Evolutionary conservation across 1,284 basidiomycete genomes (phyloP), one percentile per base, ranked within the genome.

Genomic region (Ceratobasidium sp.): DNA sequence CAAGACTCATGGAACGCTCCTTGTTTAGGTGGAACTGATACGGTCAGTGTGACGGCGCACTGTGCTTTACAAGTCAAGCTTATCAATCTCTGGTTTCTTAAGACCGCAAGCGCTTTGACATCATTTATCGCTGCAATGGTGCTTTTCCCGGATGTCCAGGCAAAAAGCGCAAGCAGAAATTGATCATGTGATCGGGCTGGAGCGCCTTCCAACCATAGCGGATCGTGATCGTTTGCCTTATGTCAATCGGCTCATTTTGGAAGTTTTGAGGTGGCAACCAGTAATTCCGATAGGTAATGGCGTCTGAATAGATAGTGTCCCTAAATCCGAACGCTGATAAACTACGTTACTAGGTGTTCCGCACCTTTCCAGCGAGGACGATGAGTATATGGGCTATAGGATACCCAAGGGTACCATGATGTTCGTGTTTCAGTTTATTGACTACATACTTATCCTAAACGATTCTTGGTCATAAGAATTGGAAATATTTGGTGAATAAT

Each of bases 181-280:
- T 23, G 77, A 78, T 62, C 23, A 71, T 21, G 77, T 78, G 18
- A 72, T 77, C 41, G 77, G 77, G 21, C 62, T 60, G 18, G 76
- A 76, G 26, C 53, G 76, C 9, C 75, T 76, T 72, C 77, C 77
- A 14, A 73, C 52, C 1, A 69, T 72, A 36, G 21, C 34, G 9
- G 77, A 78, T 50, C 50, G 71, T 53, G 34, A 46, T 3, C 71
- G 73, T 41, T 59, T 78, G 28, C 74, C 72, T 16, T 79, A 79
- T 67, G 72, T 78, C 62, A 61, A 67, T 18, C 77, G 77, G 6
- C 21, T 78, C 1, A 74, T 78, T 43, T 62, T 75, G 50, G 78
- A 79, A 64, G 75, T 76, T 16, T 71, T 78, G 9, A 61, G 78
- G 16, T 79, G 78, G 78, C 61, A 74, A n/a, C 76, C 76, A 26